A percentile compares a stretch with the other conserved stretches of the same genome.
phyloP scores from a whole-genome alignment of 2,329 filamentous ascomycete genomes.

The Phialophora macrospora region DNA sequence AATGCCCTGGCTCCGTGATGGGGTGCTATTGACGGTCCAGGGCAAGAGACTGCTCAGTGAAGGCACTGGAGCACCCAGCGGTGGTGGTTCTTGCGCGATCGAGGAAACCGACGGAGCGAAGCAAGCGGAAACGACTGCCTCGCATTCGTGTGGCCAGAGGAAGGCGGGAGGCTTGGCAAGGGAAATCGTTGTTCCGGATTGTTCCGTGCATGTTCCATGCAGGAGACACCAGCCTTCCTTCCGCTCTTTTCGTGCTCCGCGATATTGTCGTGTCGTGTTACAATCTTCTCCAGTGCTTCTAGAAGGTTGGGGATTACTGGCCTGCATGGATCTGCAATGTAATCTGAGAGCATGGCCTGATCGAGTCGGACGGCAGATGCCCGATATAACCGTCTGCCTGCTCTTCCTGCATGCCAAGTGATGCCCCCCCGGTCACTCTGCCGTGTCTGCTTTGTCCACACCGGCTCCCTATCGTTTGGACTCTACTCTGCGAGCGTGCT shows the following conservation, averaged over 20 bases:
- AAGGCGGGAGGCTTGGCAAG: slow-evolving; percentile 1
- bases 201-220: not conserved
- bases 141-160: not conserved
- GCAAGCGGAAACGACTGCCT: not conserved
- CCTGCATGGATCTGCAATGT: slow-evolving; percentile 1
- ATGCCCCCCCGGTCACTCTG: not conserved
- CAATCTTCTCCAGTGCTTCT: not conserved
- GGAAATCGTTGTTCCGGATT: not conserved
- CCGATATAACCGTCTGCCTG: not conserved
- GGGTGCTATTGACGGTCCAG: not conserved
- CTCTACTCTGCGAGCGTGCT: not conserved
- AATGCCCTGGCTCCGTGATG: not conserved
- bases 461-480: not conserved
- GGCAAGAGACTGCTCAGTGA: not conserved
- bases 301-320: not conserved
- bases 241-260: not conserved
- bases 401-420: not conserved
- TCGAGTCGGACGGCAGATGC: not conserved
- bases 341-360: not conserved
- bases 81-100: not conserved
- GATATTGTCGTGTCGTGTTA: not conserved
- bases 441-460: not conserved
- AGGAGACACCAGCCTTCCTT: not conserved
- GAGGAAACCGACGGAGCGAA: not conserved
- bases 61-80: not conserved